Percentiles rank a stretch among this genome's conserved stretches.
Evolutionary conservation across 345 rosid species (phyloP).

Genomic region (Reutealis trisperma): DNA sequence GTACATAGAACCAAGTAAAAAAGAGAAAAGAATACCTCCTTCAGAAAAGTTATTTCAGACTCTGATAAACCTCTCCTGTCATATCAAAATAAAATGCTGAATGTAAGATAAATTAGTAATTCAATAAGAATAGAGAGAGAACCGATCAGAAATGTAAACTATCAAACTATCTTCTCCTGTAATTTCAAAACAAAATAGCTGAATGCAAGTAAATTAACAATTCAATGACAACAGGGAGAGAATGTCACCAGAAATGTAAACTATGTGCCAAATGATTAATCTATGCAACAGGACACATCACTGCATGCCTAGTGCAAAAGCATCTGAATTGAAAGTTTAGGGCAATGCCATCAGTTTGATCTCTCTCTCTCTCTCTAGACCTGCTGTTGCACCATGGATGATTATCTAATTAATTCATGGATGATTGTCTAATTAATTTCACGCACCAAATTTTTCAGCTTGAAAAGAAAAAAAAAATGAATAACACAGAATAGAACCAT

Average conservation of each 20-base stretch:
- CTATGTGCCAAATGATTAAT: background rate
- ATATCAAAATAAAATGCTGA: constrained; percentile 10
- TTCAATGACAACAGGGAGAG: background rate
- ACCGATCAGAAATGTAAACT: background rate
- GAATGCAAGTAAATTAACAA: background rate
- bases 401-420: too few species aligned
- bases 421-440: too few species aligned
- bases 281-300: background rate
- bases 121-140: background rate
- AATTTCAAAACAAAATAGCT: constrained; percentile 17
- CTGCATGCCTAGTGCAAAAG: background rate
- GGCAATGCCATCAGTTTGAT: too few species aligned
- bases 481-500: too few species aligned
- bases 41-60: constrained; percentile 75
- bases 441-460: too few species aligned
- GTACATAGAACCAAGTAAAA: constrained; percentile 17
- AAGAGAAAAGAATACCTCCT: constrained; percentile 54
- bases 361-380: background rate
- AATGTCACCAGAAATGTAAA: background rate
- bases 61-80: constrained; percentile 94
- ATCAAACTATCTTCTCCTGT: constrained; percentile 63
- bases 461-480: too few species aligned
- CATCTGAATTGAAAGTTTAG: background rate
- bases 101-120: background rate
- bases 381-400: background rate